phyloP scores from a whole-genome alignment of 805 yeast genomes.

The Schwanniomyces vanrijiae region DNA sequence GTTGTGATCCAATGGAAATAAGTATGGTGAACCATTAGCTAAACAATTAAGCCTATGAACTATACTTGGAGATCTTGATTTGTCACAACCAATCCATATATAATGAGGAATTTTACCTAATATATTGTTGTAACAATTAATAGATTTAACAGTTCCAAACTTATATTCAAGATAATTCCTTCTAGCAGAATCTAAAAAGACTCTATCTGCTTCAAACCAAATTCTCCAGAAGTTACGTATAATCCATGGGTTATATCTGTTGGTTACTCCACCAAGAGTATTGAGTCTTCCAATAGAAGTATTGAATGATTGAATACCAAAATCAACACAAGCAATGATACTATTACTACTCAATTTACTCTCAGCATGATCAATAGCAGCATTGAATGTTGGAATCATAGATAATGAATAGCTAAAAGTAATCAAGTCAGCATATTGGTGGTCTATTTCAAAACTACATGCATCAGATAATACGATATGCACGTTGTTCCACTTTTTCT shows the following conservation, averaged over 20 bases:
- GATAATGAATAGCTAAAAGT: slow-evolving; percentile 81
- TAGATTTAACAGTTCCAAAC: slow-evolving; percentile 77
- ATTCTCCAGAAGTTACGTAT: slow-evolving; percentile 80
- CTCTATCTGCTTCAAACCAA: slow-evolving; percentile 86
- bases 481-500: slow-evolving; percentile 53
- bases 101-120: slow-evolving; percentile 81
- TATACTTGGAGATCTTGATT: slow-evolving; percentile 31
- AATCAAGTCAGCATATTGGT: slow-evolving; percentile 60
- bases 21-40: slow-evolving; percentile 80
- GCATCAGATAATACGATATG: slow-evolving; percentile 75
- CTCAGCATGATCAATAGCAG: slow-evolving; percentile 70
- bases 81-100: slow-evolving; percentile 71
- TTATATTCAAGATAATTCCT: slow-evolving; percentile 80
- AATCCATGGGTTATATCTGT: slow-evolving; percentile 75
- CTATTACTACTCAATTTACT: slow-evolving; percentile 56
- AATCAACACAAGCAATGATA: slow-evolving; percentile 70
- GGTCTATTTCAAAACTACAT: slow-evolving; percentile 56
- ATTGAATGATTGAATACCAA: slow-evolving; percentile 71
- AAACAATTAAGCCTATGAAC: slow-evolving; percentile 70
- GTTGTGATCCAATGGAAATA: slow-evolving; percentile 54
- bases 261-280: slow-evolving; percentile 71
- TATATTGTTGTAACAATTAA: slow-evolving; percentile 62
- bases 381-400: slow-evolving; percentile 82
- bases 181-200: slow-evolving; percentile 74
- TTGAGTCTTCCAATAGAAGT: slow-evolving; percentile 67